Percentiles rank a stretch among this genome's conserved stretches.
phyloP scores from a whole-genome alignment of 352 stramenopile genomes.

The Albugo laibachii region DNA sequence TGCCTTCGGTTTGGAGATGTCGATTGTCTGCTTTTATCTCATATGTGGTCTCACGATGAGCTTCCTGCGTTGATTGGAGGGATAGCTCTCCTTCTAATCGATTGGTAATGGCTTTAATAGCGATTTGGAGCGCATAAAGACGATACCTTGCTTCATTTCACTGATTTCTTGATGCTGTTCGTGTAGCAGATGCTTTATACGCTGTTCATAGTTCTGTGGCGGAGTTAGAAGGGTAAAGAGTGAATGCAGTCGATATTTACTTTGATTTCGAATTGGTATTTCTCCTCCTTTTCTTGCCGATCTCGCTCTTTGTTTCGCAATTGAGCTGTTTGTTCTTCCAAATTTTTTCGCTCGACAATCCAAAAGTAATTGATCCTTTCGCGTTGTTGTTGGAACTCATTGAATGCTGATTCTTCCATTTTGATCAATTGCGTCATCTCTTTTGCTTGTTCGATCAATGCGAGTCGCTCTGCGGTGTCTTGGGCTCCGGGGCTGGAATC shows the following conservation, averaged over 20 bases:
- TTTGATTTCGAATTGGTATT: constrained; percentile 92
- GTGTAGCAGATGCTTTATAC: constrained; percentile 90
- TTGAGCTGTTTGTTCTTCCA: constrained; percentile 85
- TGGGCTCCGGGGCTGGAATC: constrained; percentile 15
- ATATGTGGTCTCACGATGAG: constrained; percentile 69
- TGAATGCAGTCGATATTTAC: constrained; percentile 5
- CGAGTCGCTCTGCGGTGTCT: constrained; percentile 35
- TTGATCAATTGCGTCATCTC: constrained; percentile 54
- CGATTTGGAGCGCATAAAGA: no score
- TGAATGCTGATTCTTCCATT: constrained; percentile 85
- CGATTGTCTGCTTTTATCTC: constrained; percentile 83
- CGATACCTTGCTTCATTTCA: constrained; percentile 64
- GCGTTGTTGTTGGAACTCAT: constrained; percentile 90
- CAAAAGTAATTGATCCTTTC: constrained; percentile 96
- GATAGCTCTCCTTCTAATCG: constrained; percentile 56
- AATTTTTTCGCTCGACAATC: constrained; percentile 93
- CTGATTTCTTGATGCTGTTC: constrained; percentile 90
- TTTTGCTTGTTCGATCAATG: constrained; percentile 62
- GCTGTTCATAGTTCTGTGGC: constrained; percentile 83
- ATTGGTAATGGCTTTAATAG: constrained; percentile 1
- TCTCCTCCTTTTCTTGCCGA: constrained; percentile 88
- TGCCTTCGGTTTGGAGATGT: constrained; percentile 75
- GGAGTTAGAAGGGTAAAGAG: neutral
- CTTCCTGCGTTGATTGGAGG: constrained; percentile 81
- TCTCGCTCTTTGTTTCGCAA: constrained; percentile 90